Evolutionary conservation across 345 rosid genomes (phyloP).

Genomic region (Salix caprea): DNA sequence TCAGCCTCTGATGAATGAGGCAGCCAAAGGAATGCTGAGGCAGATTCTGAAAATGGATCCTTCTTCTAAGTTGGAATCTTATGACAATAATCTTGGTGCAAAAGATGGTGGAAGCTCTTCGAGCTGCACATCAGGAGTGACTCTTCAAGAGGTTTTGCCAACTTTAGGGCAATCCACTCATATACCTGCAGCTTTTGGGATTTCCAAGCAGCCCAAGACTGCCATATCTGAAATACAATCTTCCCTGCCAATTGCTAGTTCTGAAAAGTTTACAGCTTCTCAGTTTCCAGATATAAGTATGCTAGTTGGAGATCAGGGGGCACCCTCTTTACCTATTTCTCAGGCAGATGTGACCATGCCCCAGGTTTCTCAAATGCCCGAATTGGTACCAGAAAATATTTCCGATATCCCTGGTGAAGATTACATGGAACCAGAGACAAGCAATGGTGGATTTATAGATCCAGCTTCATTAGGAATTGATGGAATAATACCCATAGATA

Average conservation of each 20-base stretch:
- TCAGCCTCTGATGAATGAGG: conserved; percentile 72
- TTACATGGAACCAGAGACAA: conserved; percentile 37
- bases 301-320: conserved; percentile 43
- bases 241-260: conserved; percentile 27
- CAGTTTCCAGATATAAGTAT: conserved; percentile 41
- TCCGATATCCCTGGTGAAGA: conserved; percentile 38
- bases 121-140: conserved; percentile 49
- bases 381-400: conserved; percentile 43
- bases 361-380: conserved; percentile 45
- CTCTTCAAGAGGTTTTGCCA: conserved; percentile 76
- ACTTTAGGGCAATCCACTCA: conserved; percentile 37
- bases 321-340: conserved; percentile 36
- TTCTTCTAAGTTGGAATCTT: conserved; percentile 51
- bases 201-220: conserved; percentile 31
- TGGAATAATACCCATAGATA: conserved; percentile 46
- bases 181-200: conserved; percentile 22
- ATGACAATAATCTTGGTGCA: conserved; percentile 36
- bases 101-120: conserved; percentile 48
- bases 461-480: conserved; percentile 35
- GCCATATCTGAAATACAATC: conserved; percentile 46
- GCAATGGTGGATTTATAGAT: conserved; percentile 44
- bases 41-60: conserved; percentile 58
- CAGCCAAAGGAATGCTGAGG: conserved; percentile 62
- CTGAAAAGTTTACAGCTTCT: conserved; percentile 43
- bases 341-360: conserved; percentile 43